phyloP scores from a whole-genome alignment of 257 asterid genomes.

The Solanum phureja region DNA sequence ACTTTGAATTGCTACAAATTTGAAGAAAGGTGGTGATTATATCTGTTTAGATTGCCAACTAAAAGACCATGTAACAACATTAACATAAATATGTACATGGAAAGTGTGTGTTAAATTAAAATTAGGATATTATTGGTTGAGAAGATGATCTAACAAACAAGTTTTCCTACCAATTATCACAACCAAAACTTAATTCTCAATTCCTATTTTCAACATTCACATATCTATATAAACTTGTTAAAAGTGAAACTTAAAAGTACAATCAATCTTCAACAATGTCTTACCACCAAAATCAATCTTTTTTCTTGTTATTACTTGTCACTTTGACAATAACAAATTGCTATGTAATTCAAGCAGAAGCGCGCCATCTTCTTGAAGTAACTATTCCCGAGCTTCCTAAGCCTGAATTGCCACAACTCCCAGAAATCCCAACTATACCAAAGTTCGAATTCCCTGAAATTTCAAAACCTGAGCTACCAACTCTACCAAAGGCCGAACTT shows the following conservation, averaged over 20 bases:
- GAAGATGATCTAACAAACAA: not conserved
- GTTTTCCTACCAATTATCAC: not conserved
- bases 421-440: not conserved
- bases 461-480: conserved; percentile 10
- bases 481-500: conserved; percentile 4
- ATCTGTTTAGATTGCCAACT: not conserved
- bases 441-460: conserved; percentile 3
- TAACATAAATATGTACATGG: not conserved
- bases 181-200: not conserved
- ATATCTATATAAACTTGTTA: not conserved
- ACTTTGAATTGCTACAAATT: not conserved
- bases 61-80: not conserved
- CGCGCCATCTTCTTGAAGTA: not conserved
- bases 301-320: not conserved
- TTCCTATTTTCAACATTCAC: not conserved
- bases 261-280: not conserved
- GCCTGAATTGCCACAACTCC: not conserved
- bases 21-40: not conserved
- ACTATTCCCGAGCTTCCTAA: not conserved
- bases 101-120: not conserved
- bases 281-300: not conserved
- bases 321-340: not conserved
- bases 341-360: not conserved
- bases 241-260: not conserved
- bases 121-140: not conserved